A percentile compares a stretch with the other conserved stretches of the same genome.
These are phyloP conservation scores for Sporothrix brasiliensis DNA, from an alignment of 2,329 filamentous ascomycete species.

Conservation along the genomic window DNA sequence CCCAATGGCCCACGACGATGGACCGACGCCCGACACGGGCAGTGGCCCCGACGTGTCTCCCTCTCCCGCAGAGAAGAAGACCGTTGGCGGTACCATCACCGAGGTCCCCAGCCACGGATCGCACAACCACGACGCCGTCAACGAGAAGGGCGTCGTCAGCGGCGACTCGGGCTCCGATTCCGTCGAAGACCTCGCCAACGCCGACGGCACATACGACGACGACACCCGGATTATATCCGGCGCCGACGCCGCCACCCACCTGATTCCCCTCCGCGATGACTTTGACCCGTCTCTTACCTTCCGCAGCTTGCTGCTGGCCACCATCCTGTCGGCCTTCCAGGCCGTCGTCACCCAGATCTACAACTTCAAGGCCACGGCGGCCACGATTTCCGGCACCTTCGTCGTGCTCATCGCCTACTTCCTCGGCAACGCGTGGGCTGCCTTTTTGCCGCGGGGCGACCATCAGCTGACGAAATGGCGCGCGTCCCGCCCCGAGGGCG, in stretches of 20 bases:
- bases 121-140: neutral
- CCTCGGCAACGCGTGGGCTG: constrained; percentile 53
- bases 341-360: constrained; percentile 61
- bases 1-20: constrained; percentile 5
- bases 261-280: constrained; percentile 58
- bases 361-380: constrained; percentile 47
- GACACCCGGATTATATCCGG: constrained; percentile 56
- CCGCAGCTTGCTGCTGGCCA: constrained; percentile 55
- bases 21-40: constrained; percentile 21
- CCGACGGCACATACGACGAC: constrained; percentile 39
- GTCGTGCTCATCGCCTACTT: constrained; percentile 62
- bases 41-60: constrained; percentile 11
- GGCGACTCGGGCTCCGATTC: neutral
- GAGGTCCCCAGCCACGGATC: neutral
- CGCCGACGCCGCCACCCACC: constrained; percentile 52
- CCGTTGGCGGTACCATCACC: constrained; percentile 5
- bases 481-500: constrained; percentile 37
- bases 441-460: constrained; percentile 56
- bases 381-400: constrained; percentile 56
- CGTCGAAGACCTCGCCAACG: constrained; percentile 39
- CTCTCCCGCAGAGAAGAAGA: neutral
- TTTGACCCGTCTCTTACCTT: constrained; percentile 56
- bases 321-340: constrained; percentile 55
- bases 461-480: constrained; percentile 53
- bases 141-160: neutral